Base-by-base conservation (phyloP, 2,329 filamentous ascomycete species). In the Hypomyces perniciosus region DNA sequence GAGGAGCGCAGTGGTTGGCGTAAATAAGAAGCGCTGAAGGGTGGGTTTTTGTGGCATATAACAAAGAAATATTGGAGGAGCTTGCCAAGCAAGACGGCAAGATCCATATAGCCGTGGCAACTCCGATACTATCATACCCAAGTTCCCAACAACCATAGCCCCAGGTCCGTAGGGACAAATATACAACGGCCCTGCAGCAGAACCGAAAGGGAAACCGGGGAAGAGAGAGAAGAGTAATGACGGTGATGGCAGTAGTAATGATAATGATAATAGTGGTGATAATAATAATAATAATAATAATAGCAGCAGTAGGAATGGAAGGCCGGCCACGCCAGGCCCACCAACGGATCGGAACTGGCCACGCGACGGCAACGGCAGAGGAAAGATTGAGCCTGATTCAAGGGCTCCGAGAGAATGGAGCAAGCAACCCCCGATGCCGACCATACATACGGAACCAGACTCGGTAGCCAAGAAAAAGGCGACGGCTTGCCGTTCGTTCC, bases 101-200 rank as follows among this genome's bases (percentile, higher is more conserved):
- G 20, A 37, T 48, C 48, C 48, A 48, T 51, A 33, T 51, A 51
- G 39, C 13, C 29, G 46, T 42, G 39, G 46, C 35, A 37, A 31
- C 46, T 37, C 33, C n/a, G 20, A 40, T 39, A 30, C 34, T 30
- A 20, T 37, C 46, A 35, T 37, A 28, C 48, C 44, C 37, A 45
- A 47, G 37, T 45, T 46, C 44, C 45, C 52, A 47, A 44, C 39
- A 48, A 45, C 34, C 43, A 51, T 51, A 44, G 51, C 48, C 48
- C 29, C 40, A 29, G 28, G 37, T 43, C 46, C 13, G 39, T 42
- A 27, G 10, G 34, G 35, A 28, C 13, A 39, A 47, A 30, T 35
- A 20, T 34, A 29, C n/a, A 42, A 10, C 40, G 9, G 30, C 43
- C 20, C n/a, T n/a, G 31, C n/a, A 34, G 31, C 48, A 34, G 43